Conservation (phyloP, 352 stramenopile species). For the Phytopythium litorale region DNA sequence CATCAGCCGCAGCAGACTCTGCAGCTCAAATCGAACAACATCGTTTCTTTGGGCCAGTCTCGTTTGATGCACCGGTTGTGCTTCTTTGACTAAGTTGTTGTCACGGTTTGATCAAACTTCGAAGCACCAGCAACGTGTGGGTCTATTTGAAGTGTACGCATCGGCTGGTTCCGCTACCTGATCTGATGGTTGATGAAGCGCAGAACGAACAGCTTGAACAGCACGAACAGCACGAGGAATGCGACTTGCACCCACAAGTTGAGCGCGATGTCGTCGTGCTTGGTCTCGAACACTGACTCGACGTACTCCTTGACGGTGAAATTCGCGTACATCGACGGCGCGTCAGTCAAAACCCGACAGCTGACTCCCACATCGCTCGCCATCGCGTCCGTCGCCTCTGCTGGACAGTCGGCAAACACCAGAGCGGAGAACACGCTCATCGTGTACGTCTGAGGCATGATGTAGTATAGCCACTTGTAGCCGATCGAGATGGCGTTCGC, state of each 20-base stretch:
- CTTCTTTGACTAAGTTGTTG: too few relatives aligned
- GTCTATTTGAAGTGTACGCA: too few relatives aligned
- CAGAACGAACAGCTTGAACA: slow-evolving; percentile 4
- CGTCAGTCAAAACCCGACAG: slow-evolving; percentile 12
- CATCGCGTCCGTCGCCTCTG: neutral
- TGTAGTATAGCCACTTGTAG: slow-evolving; percentile 19
- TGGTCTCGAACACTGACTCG: slow-evolving; percentile 2
- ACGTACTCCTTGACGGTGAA: slow-evolving; percentile 9
- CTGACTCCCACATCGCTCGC: slow-evolving; percentile 7
- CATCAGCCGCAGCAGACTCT: neutral
- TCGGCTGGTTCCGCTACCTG: neutral
- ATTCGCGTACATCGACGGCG: slow-evolving; percentile 9
- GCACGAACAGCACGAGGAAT: slow-evolving; percentile 2
- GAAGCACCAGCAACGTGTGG: too few relatives aligned
- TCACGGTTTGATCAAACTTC: too few relatives aligned
- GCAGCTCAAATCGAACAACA: neutral
- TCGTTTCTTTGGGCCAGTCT: too few relatives aligned
- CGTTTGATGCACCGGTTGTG: too few relatives aligned
- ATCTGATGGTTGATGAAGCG: slow-evolving; percentile 7
- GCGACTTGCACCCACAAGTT: neutral
- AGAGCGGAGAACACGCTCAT: slow-evolving; percentile 11
- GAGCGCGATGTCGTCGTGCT: slow-evolving; percentile 5
- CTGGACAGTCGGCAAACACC: slow-evolving; percentile 15
- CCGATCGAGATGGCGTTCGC: slow-evolving; percentile 16
- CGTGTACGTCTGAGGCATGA: slow-evolving; percentile 18